A percentile compares a stretch with the other conserved stretches of the same genome.
phyloP scores from a whole-genome alignment of 306 rosid genomes.

The Cucurbita argyrosperma region DNA sequence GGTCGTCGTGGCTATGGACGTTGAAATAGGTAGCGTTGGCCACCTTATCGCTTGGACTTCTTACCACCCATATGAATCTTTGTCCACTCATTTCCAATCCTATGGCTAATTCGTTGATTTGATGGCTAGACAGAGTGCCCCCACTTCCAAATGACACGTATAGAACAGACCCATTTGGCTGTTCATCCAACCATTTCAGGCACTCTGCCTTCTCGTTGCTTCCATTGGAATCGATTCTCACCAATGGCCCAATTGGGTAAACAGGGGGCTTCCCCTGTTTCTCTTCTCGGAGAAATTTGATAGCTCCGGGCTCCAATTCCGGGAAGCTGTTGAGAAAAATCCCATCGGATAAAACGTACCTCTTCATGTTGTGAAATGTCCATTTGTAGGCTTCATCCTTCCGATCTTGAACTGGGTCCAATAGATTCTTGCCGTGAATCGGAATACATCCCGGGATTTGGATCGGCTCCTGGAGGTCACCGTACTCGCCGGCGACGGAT shows the following conservation, averaged over 20 bases:
- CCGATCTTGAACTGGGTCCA: slow-evolving; percentile 50
- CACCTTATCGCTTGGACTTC: slow-evolving; percentile 18
- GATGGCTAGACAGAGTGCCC: slow-evolving; percentile 22
- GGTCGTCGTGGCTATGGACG: slow-evolving; percentile 15
- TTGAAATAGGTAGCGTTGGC: slow-evolving; percentile 32
- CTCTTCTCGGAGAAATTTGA: slow-evolving; percentile 8
- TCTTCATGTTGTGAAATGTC: slow-evolving; percentile 24
- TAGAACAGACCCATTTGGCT: slow-evolving; percentile 27
- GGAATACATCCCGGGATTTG: slow-evolving; percentile 48
- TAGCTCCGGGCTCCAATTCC: slow-evolving; percentile 44
- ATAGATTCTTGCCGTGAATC: slow-evolving; percentile 30
- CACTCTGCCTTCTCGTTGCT: slow-evolving; percentile 12
- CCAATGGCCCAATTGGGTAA: slow-evolving; percentile 50
- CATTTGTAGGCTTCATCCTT: slow-evolving; percentile 38
- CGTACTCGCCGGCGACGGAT: slow-evolving; percentile 22
- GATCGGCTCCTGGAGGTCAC: slow-evolving; percentile 31
- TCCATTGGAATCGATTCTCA: slow-evolving; percentile 10
- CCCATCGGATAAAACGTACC: slow-evolving; percentile 32
- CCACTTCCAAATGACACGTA: slow-evolving; percentile 36
- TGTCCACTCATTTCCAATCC: slow-evolving; percentile 32
- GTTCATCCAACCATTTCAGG: slow-evolving; percentile 28
- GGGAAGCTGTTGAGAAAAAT: slow-evolving; percentile 38
- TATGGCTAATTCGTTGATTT: slow-evolving; percentile 21
- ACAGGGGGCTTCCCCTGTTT: slow-evolving; percentile 28
- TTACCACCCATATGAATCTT: slow-evolving; percentile 31